Evolutionary conservation across 1,284 basidiomycete species (phyloP).

Genomic region (Hypsizygus ulmarius): DNA sequence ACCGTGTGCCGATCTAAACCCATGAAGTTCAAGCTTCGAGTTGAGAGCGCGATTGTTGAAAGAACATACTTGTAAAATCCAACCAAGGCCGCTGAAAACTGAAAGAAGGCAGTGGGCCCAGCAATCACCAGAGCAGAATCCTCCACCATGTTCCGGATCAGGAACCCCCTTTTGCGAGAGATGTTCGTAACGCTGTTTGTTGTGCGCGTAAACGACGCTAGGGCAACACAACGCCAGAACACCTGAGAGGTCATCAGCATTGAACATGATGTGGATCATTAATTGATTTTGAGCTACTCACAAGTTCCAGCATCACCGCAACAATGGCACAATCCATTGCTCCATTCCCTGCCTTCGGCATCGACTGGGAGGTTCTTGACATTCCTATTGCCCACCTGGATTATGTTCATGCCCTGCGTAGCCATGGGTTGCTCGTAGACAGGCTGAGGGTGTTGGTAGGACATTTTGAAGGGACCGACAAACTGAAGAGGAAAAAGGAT

Average conservation of each 20-base stretch:
- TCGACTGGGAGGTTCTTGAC: conserved; percentile 38
- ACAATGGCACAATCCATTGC: conserved; percentile 40
- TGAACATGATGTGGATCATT: conserved; percentile 6
- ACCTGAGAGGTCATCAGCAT: conserved; percentile 5
- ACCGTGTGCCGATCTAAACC: conserved; percentile 39
- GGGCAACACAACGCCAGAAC: conserved; percentile 36
- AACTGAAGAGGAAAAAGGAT: neutral
- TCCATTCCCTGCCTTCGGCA: conserved; percentile 45
- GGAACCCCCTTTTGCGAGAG: conserved; percentile 27
- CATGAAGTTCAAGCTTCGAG: neutral
- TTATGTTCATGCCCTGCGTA: conserved; percentile 29
- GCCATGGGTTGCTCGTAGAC: conserved; percentile 23
- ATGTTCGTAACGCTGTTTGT: conserved; percentile 30
- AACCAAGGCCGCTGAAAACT: conserved; percentile 33
- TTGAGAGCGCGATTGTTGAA: neutral
- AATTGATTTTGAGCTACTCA: conserved; percentile 20
- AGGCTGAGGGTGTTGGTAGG: conserved; percentile 2
- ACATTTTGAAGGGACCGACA: neutral
- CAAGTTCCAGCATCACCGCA: conserved; percentile 37
- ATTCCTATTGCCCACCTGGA: conserved; percentile 37
- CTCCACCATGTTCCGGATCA: conserved; percentile 30
- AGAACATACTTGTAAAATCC: conserved; percentile 40
- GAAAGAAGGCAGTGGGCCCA: conserved; percentile 25
- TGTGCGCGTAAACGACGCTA: conserved; percentile 36
- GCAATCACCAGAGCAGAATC: conserved; percentile 26